Base-by-base conservation (phyloP, 768 basidiomycete species). In the Russula earlei region DNA sequence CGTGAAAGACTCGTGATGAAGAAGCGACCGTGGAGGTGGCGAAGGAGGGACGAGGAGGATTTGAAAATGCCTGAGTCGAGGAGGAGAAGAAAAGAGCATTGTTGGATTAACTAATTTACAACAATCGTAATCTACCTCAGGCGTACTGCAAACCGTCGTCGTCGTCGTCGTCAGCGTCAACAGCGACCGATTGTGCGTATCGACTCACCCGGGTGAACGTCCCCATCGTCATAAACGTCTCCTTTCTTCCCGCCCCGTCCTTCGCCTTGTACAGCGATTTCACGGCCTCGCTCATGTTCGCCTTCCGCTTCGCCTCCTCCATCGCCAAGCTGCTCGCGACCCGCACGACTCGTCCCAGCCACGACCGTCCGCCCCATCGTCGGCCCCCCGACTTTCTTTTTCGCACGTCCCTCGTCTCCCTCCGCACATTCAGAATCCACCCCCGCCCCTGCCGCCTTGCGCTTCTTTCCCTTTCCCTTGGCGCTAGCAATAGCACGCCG, bases 201-300 rank as follows among this genome's bases (percentile, higher is more conserved):
- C 1, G 3, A 74, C 91, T 69, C 66, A 92, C 91, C 71, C 92
- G 80, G 9, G 87, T 94, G 63, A 94, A 96, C 12, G 92, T 95
- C 17, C 84, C 83, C 79, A 85, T 87, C 1, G 91, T 94, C 79
- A 91, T 91, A 63, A 92, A 94, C 6, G 89, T 92, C 71, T 87
- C 87, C 66, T 91, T 90, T 66, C 73, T 76, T 60, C 74, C 73
- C 49, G 76, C 70, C 15, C 74, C 76, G 20, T 80, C 77, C 55
- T 82, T 80, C 11, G 73, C 68, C 40, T 70, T 77, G 67, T 94
- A 96, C 62, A 96, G 66, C 34, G 84, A 85, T 72, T 85, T 87
- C 34, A 96, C 83, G 15, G 90, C 90, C 11, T 82, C 85, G 63
- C 83, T 92, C 91, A 94, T 93, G 5, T 71, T 76, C 2, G 83